Conservation (phyloP, 2,329 filamentous ascomycete genomes). For the Cladosporium phlei region DNA sequence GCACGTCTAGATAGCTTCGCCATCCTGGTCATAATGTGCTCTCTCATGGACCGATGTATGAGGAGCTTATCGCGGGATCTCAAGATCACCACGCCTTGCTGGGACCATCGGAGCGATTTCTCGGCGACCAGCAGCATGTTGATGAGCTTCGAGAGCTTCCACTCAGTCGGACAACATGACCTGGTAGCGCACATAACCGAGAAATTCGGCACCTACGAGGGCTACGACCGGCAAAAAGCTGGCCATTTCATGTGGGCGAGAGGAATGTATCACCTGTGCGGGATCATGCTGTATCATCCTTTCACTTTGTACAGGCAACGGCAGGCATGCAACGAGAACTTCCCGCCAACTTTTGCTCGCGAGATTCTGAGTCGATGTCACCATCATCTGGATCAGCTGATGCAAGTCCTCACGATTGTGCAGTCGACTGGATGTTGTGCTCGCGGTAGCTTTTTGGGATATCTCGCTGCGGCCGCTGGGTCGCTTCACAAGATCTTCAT, state of each 20-base stretch:
- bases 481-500: not conserved
- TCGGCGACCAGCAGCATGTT: not conserved
- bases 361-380: not conserved
- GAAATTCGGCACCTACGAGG: not conserved
- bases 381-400: not conserved
- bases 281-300: not conserved
- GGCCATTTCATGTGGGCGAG: not conserved
- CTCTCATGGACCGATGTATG: not conserved
- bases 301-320: not conserved
- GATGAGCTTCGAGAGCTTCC: not conserved
- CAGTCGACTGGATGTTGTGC: not conserved
- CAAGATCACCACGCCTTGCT: not conserved
- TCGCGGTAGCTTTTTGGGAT: not conserved
- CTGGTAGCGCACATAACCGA: not conserved
- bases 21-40: not conserved
- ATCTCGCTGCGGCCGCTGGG: not conserved
- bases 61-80: not conserved
- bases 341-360: not conserved
- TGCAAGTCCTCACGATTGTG: not conserved
- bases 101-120: not conserved
- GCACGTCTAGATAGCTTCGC: not conserved
- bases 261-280: not conserved
- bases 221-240: not conserved
- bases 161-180: not conserved
- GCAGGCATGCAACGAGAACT: not conserved